Evolutionary conservation across 129 eudicot genomes (phyloP).

Genomic region (Logfia minima): DNA sequence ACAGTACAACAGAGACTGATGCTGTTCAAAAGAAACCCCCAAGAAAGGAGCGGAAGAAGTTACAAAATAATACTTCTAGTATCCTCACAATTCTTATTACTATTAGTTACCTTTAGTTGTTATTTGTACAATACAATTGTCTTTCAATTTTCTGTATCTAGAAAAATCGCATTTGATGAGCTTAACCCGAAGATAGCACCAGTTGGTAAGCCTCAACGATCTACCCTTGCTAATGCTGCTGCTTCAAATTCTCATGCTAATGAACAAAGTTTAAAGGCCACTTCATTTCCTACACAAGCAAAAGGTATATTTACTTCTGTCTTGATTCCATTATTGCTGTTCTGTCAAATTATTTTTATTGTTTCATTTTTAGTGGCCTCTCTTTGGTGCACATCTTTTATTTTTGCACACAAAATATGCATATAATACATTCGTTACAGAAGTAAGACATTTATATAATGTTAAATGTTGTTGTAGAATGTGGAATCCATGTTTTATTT

Average conservation of each 20-base stretch:
- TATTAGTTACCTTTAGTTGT: constrained; percentile 2
- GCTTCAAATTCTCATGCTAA: constrained; percentile 34
- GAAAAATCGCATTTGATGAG: constrained; percentile 17
- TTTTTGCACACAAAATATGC: neutral
- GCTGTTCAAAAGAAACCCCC: constrained; percentile 68
- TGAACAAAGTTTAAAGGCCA: constrained; percentile 28
- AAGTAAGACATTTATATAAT: neutral
- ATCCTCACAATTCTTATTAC: constrained; percentile 40
- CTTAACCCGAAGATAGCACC: constrained; percentile 38
- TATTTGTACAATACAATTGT: constrained; percentile 1
- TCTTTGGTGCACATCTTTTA: neutral
- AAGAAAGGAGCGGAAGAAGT: constrained; percentile 71
- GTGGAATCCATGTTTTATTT: neutral
- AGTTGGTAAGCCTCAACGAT: constrained; percentile 34
- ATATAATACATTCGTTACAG: too few relatives aligned
- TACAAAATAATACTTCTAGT: constrained; percentile 45
- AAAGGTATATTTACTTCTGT: constrained; percentile 36
- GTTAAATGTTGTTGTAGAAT: too few relatives aligned
- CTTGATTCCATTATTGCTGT: neutral
- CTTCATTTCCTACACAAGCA: constrained; percentile 24
- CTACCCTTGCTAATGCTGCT: constrained; percentile 18
- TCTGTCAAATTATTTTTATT: neutral
- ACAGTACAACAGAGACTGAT: constrained; percentile 40
- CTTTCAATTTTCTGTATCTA: constrained; percentile 1
- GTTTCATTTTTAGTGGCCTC: neutral